phyloP scores from a whole-genome alignment of 164 flowering plant species.

The Euptelea pleiosperma region DNA sequence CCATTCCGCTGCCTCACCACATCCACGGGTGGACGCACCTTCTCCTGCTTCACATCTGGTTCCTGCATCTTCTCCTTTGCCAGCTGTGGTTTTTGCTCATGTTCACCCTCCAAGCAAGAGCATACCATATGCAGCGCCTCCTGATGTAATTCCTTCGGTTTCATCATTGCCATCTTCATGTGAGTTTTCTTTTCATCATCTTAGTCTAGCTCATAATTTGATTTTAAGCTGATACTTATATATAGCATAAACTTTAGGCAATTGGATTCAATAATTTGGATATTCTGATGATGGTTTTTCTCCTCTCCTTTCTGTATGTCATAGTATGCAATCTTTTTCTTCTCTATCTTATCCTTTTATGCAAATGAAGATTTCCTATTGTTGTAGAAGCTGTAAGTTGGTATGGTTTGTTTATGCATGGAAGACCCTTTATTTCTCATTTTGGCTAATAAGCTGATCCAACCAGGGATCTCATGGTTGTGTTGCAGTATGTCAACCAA shows the following conservation, averaged over 20 bases:
- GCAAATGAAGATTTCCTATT: too few relatives aligned
- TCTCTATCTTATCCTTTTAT: too few relatives aligned
- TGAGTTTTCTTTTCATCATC: slow-evolving; percentile 31
- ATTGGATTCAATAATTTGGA: not conserved
- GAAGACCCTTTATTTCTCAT: too few relatives aligned
- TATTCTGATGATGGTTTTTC: too few relatives aligned
- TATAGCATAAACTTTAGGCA: not conserved
- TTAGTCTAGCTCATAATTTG: not conserved
- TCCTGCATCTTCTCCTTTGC: slow-evolving; percentile 52
- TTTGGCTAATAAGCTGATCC: too few relatives aligned
- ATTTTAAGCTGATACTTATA: not conserved
- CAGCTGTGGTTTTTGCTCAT: slow-evolving; percentile 48
- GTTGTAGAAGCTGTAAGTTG: too few relatives aligned
- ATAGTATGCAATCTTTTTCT: too few relatives aligned
- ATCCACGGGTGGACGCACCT: slow-evolving; percentile 29
- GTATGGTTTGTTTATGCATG: too few relatives aligned
- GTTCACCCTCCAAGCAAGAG: slow-evolving; percentile 48
- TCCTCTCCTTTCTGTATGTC: not conserved
- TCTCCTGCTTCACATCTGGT: slow-evolving; percentile 21
- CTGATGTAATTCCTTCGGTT: slow-evolving; percentile 25
- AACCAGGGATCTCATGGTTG: too few relatives aligned
- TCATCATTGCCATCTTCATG: slow-evolving; percentile 50
- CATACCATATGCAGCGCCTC: slow-evolving; percentile 24
- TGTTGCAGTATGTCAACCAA: too few relatives aligned
- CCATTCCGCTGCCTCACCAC: slow-evolving; percentile 31